Evolutionary conservation across 805 yeast genomes (phyloP).

Genomic region (Kregervanrija fluxuum): DNA sequence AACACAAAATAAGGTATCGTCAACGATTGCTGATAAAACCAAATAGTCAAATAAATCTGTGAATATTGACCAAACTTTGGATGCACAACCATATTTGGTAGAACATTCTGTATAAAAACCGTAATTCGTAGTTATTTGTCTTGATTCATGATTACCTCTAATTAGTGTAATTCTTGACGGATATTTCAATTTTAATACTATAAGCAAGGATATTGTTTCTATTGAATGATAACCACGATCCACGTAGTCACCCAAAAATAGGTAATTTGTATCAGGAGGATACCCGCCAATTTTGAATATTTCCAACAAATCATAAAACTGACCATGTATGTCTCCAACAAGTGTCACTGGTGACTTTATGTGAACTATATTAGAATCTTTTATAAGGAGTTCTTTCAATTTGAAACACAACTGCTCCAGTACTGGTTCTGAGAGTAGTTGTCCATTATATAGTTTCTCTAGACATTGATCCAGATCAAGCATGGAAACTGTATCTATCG

Average conservation of each 20-base stretch:
- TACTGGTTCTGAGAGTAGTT: slow-evolving; percentile 63
- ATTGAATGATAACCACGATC: slow-evolving; percentile 92
- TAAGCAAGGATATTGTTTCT: slow-evolving; percentile 80
- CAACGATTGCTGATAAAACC: slow-evolving; percentile 84
- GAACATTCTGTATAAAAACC: slow-evolving; percentile 95
- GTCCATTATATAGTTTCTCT: slow-evolving; percentile 55
- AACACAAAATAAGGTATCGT: slow-evolving; percentile 83
- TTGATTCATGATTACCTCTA: slow-evolving; percentile 93
- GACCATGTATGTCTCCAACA: slow-evolving; percentile 98
- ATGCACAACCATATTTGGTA: slow-evolving; percentile 71
- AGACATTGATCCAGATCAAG: slow-evolving; percentile 65
- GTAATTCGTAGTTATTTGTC: slow-evolving; percentile 95
- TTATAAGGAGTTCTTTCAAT: slow-evolving; percentile 70
- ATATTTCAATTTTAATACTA: slow-evolving; percentile 78
- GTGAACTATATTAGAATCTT: slow-evolving; percentile 82
- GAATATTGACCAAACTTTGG: slow-evolving; percentile 78
- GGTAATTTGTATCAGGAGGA: slow-evolving; percentile 88
- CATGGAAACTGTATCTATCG: slow-evolving; percentile 11
- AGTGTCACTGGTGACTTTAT: slow-evolving; percentile 84
- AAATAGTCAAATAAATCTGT: slow-evolving; percentile 91
- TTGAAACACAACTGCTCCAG: slow-evolving; percentile 69
- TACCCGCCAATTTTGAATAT: slow-evolving; percentile 90
- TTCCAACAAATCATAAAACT: slow-evolving; percentile 87
- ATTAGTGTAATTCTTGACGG: slow-evolving; percentile 78
- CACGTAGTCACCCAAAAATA: slow-evolving; percentile 93